A percentile compares a stretch with the other conserved stretches of the same genome.
Conservation (phyloP, 805 yeast genomes). For the Brettanomyces nanus region DNA sequence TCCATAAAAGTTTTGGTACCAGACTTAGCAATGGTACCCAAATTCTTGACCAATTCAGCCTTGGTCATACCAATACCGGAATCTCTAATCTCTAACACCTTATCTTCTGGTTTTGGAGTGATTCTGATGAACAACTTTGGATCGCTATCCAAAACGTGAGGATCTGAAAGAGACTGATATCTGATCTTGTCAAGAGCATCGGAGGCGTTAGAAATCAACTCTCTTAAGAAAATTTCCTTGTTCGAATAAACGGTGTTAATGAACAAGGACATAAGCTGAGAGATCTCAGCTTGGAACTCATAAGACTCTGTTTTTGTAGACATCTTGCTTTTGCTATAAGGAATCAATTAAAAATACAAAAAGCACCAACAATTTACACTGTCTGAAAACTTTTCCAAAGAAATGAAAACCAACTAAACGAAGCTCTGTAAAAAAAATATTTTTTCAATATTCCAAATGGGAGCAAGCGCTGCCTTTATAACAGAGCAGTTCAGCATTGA, state of each 20-base stretch:
- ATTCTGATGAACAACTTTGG: slow-evolving; percentile 96
- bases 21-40: slow-evolving; percentile 99
- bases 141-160: slow-evolving; percentile 85
- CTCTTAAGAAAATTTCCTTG: slow-evolving; percentile 99
- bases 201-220: slow-evolving; percentile 95
- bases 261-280: slow-evolving; percentile 99
- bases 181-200: slow-evolving; percentile 99
- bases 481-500: not conserved
- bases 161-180: slow-evolving; percentile 91
- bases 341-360: not conserved
- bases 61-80: slow-evolving; percentile 99
- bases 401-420: not conserved
- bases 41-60: slow-evolving; percentile 96
- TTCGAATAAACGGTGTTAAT: slow-evolving; percentile 99
- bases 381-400: too few species aligned
- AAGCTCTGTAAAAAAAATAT: not conserved
- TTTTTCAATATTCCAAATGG: not conserved
- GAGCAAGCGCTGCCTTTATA: not conserved
- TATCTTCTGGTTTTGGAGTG: slow-evolving; percentile 92
- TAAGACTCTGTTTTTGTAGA: slow-evolving; percentile 56
- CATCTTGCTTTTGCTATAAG: not conserved
- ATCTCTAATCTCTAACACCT: slow-evolving; percentile 94
- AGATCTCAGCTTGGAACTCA: slow-evolving; percentile 99
- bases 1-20: slow-evolving; percentile 99
- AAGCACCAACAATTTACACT: too few species aligned